These are phyloP conservation scores for Cutaneotrichosporon mucoides DNA, from an alignment of 1,284 basidiomycete species.

Conservation along the genomic window DNA sequence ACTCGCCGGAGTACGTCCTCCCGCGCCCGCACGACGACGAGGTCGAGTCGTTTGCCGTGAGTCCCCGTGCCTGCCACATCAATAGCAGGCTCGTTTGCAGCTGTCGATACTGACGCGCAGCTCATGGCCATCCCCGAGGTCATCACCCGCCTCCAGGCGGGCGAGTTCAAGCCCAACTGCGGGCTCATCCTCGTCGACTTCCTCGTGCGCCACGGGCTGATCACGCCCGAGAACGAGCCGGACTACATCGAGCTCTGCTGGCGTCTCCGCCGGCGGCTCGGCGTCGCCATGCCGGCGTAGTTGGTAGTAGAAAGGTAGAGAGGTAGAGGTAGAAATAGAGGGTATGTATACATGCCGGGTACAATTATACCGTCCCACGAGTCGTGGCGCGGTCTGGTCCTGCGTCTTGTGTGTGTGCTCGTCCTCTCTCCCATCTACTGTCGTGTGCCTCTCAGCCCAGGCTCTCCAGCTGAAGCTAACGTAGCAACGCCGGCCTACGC, in stretches of 20 bases:
- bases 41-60: conserved; percentile 70
- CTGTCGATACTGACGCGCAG: conserved; percentile 21
- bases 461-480: background rate
- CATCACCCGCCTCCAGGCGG: conserved; percentile 48
- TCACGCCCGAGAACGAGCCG: conserved; percentile 54
- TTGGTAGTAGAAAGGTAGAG: background rate
- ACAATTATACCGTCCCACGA: conserved; percentile 5
- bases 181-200: conserved; percentile 57
- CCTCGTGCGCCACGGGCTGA: conserved; percentile 54
- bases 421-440: background rate
- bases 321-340: background rate
- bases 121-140: conserved; percentile 42
- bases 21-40: conserved; percentile 84
- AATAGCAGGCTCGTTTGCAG: background rate
- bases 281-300: conserved; percentile 31
- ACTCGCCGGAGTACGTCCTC: conserved; percentile 50
- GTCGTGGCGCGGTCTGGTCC: too few relatives aligned
- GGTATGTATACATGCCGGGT: conserved; percentile 25
- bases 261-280: conserved; percentile 38
- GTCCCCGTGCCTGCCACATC: conserved; percentile 2
- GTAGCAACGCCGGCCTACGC: background rate
- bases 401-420: background rate
- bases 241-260: conserved; percentile 43
- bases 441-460: background rate
- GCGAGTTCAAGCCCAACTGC: conserved; percentile 57